These are phyloP conservation scores for Trichoderma sp. DNA, from an alignment of 2,329 filamentous ascomycete species.

Conservation along the genomic window DNA sequence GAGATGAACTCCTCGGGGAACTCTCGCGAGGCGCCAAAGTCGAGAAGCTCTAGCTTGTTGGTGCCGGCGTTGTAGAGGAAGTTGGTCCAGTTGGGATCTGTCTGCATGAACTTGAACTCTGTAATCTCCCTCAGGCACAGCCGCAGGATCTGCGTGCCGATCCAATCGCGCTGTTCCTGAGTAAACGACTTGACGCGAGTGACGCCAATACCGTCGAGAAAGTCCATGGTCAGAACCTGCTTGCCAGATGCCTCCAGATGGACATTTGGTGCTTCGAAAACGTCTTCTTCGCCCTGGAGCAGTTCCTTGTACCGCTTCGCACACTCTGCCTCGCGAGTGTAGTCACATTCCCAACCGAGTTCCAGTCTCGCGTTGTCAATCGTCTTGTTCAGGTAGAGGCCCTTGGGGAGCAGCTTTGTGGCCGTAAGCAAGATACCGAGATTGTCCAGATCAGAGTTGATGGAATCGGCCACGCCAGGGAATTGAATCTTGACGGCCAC, in stretches of 20 bases:
- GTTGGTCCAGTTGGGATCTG: conserved; percentile 99
- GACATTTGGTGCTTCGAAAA: conserved; percentile 78
- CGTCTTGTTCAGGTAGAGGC: conserved; percentile 92
- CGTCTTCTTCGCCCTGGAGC: conserved; percentile 61
- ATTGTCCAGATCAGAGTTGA: conserved; percentile 95
- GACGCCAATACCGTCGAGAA: conserved; percentile 81
- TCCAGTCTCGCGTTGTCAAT: conserved; percentile 93
- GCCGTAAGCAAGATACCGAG: conserved; percentile 86
- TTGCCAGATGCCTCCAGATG: conserved; percentile 76
- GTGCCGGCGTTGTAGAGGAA: conserved; percentile 81
- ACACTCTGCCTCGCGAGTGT: conserved; percentile 81
- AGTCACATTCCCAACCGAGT: conserved; percentile 96
- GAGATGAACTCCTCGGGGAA: conserved; percentile 77
- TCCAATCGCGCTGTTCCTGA: conserved; percentile 89
- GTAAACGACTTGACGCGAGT: conserved; percentile 74
- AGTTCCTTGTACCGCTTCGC: conserved; percentile 73
- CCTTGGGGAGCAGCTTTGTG: conserved; percentile 83
- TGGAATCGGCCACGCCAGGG: conserved; percentile 90
- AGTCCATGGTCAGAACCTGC: conserved; percentile 89
- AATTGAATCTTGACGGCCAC: conserved; percentile 98
- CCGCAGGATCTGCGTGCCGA: conserved; percentile 88
- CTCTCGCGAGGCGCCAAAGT: conserved; percentile 90
- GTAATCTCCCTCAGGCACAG: conserved; percentile 90
- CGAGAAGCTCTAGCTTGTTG: conserved; percentile 80
- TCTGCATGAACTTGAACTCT: conserved; percentile 98